Evolutionary conservation across 2,329 filamentous ascomycete species (phyloP).

Genomic region (Xylariaceae sp.): DNA sequence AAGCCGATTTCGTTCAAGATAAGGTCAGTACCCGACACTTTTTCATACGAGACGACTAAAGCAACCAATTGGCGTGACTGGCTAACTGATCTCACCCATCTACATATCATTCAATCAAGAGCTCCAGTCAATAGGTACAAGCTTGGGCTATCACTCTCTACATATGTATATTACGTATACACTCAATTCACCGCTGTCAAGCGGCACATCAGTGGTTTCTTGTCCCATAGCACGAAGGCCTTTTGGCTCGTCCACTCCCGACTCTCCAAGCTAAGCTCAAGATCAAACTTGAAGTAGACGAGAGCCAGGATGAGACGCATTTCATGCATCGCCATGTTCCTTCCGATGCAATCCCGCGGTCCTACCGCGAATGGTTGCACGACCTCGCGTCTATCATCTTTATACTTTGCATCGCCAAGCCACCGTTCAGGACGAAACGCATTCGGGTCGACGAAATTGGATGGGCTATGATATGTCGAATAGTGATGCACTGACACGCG

Average conservation of each 20-base stretch:
- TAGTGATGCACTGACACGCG: not conserved
- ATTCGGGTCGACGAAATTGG: constrained; percentile 7
- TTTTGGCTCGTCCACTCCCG: constrained; percentile 11
- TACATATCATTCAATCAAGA: too few species aligned
- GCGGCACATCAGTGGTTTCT: constrained; percentile 4
- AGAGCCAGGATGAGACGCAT: constrained; percentile 8
- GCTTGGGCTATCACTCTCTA: too few species aligned
- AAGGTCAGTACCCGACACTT: too few species aligned
- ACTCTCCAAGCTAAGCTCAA: constrained; percentile 7
- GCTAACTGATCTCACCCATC: too few species aligned
- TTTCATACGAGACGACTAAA: too few species aligned
- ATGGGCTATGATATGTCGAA: not conserved
- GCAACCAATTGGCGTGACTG: too few species aligned
- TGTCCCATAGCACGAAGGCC: constrained; percentile 10
- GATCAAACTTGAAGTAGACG: constrained; percentile 11
- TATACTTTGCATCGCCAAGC: constrained; percentile 7
- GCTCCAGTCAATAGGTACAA: too few species aligned
- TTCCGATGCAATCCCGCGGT: constrained; percentile 4
- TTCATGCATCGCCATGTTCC: constrained; percentile 12
- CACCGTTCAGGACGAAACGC: constrained; percentile 12
- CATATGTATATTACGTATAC: too few species aligned
- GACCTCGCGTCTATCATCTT: constrained; percentile 5
- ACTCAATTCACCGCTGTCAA: not conserved
- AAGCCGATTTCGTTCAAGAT: too few species aligned
- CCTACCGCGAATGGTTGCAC: constrained; percentile 10